Base-by-base conservation (phyloP, 2,329 filamentous ascomycete species). In the Fusarium siculi region DNA sequence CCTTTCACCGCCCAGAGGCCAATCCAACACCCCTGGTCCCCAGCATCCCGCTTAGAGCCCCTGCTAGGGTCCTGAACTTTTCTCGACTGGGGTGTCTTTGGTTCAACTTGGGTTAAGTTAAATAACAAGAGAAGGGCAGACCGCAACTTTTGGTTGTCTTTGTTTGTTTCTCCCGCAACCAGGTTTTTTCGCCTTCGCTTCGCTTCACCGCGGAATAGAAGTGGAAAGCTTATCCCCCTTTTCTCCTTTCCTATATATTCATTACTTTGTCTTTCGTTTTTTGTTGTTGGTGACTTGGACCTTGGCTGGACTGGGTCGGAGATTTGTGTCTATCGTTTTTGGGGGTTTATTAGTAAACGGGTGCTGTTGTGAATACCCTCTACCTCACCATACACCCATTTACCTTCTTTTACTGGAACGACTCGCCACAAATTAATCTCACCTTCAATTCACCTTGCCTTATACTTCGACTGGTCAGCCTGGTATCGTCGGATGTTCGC, bases 271-370 rank as follows among this genome's bases (percentile, higher is more conserved):
- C 34, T 21, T 40, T 54, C 50, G 19, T 40, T 54, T 36, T 58
- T 63, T 43, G 19, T 34, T 40, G 23, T 12, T 37, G 28, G 16
- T 32, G 23, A 43, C 66, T 65, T 21, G 42, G 39, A 72, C 57
- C 70, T 74, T 72, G 73, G 75, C 72, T 77, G 73, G 68, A 66
- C 66, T 66, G 68, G 70, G 66, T 63, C 64, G 74, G 70, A 74
- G 68, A 76, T 76, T 77, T 77, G 63, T 73, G 68, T 68, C 68
- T 61, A 49, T 65, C 65, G 44, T 60, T 73, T 66, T 68, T 58
- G 37, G 47, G 34, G 42, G n/a, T 15, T 34, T 15, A 25, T 25
- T n/a, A 60, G 36, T 28, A 55, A 46, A 66, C 46, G 68, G 46
- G 46, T 58, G 54, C 56, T 74, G 52, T 68, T 68, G 56, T 56